phyloP scores from a whole-genome alignment of 225 moss, liverwort and hornwort genomes.

The Rhytidiadelphus loreus region DNA sequence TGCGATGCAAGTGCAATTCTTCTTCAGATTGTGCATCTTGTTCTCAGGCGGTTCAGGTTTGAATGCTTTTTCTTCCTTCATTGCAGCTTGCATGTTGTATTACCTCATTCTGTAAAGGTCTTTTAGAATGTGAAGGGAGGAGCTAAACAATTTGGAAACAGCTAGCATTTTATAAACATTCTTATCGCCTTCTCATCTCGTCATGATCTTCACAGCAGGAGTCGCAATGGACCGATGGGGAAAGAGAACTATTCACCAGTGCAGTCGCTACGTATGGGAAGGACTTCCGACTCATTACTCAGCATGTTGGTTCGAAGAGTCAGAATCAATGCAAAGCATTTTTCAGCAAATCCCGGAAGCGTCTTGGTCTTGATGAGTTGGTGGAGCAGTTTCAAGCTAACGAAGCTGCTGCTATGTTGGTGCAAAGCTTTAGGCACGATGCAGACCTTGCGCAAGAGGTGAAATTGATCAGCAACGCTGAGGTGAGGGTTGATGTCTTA shows the following conservation, averaged over 20 bases:
- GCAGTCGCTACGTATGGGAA: slow-evolving; percentile 70
- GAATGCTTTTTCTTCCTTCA: background rate
- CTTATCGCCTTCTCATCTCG: background rate
- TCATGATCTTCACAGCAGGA: slow-evolving; percentile 17
- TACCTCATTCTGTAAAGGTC: background rate
- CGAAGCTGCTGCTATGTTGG: slow-evolving; percentile 37
- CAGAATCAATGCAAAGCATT: slow-evolving; percentile 44
- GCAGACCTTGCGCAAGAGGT: slow-evolving; percentile 20
- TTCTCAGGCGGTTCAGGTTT: background rate
- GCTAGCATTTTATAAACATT: background rate
- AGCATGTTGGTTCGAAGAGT: slow-evolving; percentile 59
- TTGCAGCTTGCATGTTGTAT: background rate
- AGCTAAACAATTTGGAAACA: background rate
- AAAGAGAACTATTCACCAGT: slow-evolving; percentile 68
- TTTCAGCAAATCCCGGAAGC: slow-evolving; percentile 51
- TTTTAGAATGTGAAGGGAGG: background rate
- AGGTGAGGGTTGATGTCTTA: slow-evolving; percentile 14
- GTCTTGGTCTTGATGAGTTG: slow-evolving; percentile 49
- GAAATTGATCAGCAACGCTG: slow-evolving; percentile 8
- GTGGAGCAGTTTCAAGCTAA: slow-evolving; percentile 56
- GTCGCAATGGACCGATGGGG: slow-evolving; percentile 70
- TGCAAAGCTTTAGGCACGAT: slow-evolving; percentile 34
- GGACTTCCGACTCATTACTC: slow-evolving; percentile 67
- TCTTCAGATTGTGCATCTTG: background rate
- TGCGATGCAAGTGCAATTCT: background rate